Conservation (phyloP, 1,139 yeast species). For the Candida albicans region DNA sequence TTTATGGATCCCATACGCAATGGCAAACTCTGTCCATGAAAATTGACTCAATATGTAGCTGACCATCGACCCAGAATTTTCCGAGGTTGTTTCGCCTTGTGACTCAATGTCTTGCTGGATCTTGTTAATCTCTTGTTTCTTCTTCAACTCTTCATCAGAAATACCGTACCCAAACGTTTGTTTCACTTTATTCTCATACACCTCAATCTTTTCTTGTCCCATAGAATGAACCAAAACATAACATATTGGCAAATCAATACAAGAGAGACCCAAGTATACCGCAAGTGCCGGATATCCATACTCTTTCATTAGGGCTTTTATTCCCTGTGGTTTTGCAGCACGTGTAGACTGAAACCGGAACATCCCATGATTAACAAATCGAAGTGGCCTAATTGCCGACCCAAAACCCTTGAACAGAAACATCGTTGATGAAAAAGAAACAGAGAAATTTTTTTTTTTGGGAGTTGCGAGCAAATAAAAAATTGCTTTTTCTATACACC, state of each 20-base stretch:
- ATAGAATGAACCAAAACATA: conserved; percentile 78
- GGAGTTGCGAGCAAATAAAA: no score
- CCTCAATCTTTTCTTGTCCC: conserved; percentile 78
- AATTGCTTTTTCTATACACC: no score
- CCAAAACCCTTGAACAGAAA: conserved; percentile 13
- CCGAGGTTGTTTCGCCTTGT: conserved; percentile 7
- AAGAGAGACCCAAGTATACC: conserved; percentile 69
- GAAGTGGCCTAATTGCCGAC: background rate
- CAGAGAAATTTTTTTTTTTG: background rate
- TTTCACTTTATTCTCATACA: conserved; percentile 62
- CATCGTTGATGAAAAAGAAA: conserved; percentile 8
- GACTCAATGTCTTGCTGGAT: conserved; percentile 25
- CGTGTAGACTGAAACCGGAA: conserved; percentile 21
- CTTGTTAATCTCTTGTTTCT: conserved; percentile 32
- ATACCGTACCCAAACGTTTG: conserved; percentile 58
- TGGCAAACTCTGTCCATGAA: conserved; percentile 67
- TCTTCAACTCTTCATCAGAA: conserved; percentile 38
- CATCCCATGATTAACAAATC: background rate
- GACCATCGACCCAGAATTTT: conserved; percentile 3
- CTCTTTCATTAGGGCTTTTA: conserved; percentile 73
- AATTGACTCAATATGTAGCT: conserved; percentile 26
- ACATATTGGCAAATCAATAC: conserved; percentile 80
- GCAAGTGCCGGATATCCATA: conserved; percentile 93
- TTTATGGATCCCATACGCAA: conserved; percentile 94
- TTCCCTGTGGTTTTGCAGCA: conserved; percentile 34